Conservation (phyloP, 1,284 basidiomycete genomes). For the Bondarzewia mesenterica region DNA sequence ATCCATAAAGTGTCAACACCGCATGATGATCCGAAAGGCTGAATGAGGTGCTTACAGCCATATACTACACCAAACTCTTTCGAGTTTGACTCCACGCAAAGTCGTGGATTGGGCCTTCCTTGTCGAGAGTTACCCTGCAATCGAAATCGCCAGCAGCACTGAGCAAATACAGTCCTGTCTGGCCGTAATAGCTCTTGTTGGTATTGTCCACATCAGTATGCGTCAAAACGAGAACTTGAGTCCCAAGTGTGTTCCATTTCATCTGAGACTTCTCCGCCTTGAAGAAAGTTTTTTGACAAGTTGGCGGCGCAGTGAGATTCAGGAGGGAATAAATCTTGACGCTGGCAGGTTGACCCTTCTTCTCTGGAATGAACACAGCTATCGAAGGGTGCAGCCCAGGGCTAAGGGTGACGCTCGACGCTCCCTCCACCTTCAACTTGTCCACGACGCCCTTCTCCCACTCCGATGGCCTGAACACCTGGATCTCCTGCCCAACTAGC, state of each 20-base stretch:
- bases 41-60: constrained; percentile 62
- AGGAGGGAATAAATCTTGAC: constrained; percentile 80
- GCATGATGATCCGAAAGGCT: neutral
- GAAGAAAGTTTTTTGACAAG: constrained; percentile 87
- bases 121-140: constrained; percentile 87
- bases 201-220: constrained; percentile 96
- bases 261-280: constrained; percentile 92
- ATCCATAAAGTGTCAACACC: neutral
- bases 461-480: constrained; percentile 78
- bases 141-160: constrained; percentile 95
- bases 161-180: constrained; percentile 91
- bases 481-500: constrained; percentile 78
- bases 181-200: constrained; percentile 97
- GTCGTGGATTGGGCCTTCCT: constrained; percentile 97
- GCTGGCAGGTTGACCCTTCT: constrained; percentile 92
- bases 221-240: constrained; percentile 81
- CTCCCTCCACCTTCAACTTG: constrained; percentile 77
- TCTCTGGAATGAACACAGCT: constrained; percentile 90
- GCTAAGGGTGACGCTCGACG: constrained; percentile 68
- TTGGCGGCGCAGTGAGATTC: constrained; percentile 51
- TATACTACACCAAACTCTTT: constrained; percentile 96
- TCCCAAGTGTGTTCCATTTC: constrained; percentile 95
- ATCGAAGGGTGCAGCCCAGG: constrained; percentile 80
- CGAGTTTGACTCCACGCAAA: constrained; percentile 94
- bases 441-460: constrained; percentile 75